These are phyloP conservation scores for Paracorniculantispora psalliotae DNA, from an alignment of 2,329 filamentous ascomycete species.

Conservation along the genomic window DNA sequence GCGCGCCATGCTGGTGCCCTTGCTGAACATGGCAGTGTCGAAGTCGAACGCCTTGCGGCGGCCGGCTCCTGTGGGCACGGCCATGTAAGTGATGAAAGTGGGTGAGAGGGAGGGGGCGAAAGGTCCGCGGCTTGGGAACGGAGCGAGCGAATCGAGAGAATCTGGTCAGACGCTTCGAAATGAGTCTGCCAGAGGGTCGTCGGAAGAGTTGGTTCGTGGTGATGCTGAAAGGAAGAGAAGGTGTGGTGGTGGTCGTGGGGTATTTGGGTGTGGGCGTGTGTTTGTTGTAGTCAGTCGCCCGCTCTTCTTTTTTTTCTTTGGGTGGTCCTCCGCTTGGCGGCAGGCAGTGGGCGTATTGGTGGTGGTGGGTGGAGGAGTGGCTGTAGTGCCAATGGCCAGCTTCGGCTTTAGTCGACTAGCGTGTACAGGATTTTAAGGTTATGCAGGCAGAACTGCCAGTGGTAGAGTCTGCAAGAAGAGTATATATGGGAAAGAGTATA, in stretches of 20 bases:
- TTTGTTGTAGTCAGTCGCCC: not conserved
- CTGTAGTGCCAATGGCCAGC: conserved; percentile 4
- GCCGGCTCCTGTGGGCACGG: conserved; percentile 23
- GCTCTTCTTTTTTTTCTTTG: not conserved
- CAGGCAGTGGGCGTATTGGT: conserved; percentile 1
- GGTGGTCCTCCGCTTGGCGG: not conserved
- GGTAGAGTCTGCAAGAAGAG: not conserved
- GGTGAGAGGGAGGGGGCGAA: not conserved
- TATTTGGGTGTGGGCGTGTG: not conserved
- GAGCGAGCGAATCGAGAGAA: not conserved
- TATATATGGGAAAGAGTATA: too few species aligned
- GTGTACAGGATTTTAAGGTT: not conserved
- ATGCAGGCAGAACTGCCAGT: not conserved
- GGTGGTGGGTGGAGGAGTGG: not conserved
- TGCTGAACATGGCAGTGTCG: conserved; percentile 30
- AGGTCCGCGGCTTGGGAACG: conserved; percentile 2
- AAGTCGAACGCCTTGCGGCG: conserved; percentile 30
- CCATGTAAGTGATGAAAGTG: conserved; percentile 25
- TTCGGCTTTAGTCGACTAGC: conserved; percentile 7
- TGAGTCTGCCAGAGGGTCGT: not conserved
- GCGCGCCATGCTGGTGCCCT: conserved; percentile 32
- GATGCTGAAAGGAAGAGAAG: not conserved
- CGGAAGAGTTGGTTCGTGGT: not conserved
- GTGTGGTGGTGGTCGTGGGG: not conserved
- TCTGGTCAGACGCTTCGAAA: not conserved